Percentiles rank a stretch among this genome's conserved stretches.
phyloP scores from a whole-genome alignment of 257 asterid species.

The Nicotiana benthamiana region DNA sequence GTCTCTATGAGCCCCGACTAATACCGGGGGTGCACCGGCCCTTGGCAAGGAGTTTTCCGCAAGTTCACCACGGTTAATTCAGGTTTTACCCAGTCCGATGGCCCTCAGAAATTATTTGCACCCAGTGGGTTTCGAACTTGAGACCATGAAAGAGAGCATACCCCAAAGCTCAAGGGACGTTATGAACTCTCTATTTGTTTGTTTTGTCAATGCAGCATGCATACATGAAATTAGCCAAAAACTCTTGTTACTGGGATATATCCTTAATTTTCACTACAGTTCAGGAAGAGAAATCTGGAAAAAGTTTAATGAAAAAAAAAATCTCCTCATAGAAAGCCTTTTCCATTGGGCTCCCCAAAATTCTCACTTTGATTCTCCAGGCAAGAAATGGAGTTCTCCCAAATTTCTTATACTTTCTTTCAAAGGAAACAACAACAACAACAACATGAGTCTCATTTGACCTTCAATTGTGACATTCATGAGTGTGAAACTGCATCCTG shows the following conservation, averaged over 20 bases:
- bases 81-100: too few relatives aligned
- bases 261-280: neutral
- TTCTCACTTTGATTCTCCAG: neutral
- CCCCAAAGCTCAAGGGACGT: too few relatives aligned
- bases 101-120: too few relatives aligned
- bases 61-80: too few relatives aligned
- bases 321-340: neutral
- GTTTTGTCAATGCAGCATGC: neutral
- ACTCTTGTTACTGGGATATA: neutral
- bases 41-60: too few relatives aligned
- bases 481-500: neutral
- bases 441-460: neutral
- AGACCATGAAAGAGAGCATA: too few relatives aligned
- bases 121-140: too few relatives aligned
- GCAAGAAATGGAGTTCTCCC: neutral
- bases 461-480: constrained; percentile 2
- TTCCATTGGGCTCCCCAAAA: neutral
- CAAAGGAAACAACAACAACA: too few relatives aligned
- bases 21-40: too few relatives aligned
- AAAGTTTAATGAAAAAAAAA: neutral
- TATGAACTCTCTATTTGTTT: neutral
- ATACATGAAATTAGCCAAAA: neutral
- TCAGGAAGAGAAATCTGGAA: neutral
- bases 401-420: neutral
- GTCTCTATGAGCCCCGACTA: too few relatives aligned